Conservation (phyloP, 257 asterid species). For the Nyctanthes arbortristis region DNA sequence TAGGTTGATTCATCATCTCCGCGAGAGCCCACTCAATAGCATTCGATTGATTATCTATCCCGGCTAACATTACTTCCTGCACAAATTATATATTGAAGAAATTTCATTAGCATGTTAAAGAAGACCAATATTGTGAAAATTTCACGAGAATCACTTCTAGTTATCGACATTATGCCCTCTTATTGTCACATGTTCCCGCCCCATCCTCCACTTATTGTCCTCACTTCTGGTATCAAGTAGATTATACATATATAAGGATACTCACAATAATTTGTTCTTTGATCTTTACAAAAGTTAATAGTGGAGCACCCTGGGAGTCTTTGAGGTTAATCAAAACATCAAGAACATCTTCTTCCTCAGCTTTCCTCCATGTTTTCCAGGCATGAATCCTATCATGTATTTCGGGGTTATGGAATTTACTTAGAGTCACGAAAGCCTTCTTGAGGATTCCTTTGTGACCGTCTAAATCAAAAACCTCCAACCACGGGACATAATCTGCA, state of each 20-base stretch:
- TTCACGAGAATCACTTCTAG: too few relatives aligned
- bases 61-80: constrained; percentile 25
- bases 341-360: constrained; percentile 13
- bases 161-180: too few relatives aligned
- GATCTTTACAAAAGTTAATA: constrained; percentile 15
- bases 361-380: constrained; percentile 17
- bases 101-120: too few relatives aligned
- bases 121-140: too few relatives aligned
- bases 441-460: not conserved
- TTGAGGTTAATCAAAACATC: constrained; percentile 19
- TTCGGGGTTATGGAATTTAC: constrained; percentile 10
- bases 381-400: constrained; percentile 13
- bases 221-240: too few relatives aligned
- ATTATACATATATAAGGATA: too few relatives aligned
- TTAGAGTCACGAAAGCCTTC: not conserved
- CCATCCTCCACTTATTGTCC: too few relatives aligned
- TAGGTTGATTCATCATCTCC: constrained; percentile 22
- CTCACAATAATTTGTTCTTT: constrained; percentile 12
- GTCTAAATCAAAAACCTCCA: constrained; percentile 7
- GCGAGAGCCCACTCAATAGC: constrained; percentile 24
- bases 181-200: too few relatives aligned
- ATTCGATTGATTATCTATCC: constrained; percentile 25
- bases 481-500: constrained; percentile 13
- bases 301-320: not conserved
- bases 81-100: too few relatives aligned